Conservation (phyloP, 352 stramenopile species). For the Globisporangium carolinianum region DNA sequence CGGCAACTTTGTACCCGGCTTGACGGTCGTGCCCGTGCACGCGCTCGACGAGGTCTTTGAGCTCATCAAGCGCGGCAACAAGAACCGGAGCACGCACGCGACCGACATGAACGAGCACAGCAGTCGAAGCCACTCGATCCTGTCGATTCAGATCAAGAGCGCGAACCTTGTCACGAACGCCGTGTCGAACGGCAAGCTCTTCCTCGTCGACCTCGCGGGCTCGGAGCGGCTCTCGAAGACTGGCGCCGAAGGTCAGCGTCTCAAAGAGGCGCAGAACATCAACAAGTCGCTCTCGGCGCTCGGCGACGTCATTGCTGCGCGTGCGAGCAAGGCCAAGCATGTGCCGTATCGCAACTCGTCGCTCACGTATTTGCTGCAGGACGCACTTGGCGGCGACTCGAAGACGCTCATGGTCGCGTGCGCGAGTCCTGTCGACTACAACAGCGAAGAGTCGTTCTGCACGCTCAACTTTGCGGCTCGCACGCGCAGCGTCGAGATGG, state of each 20-base stretch:
- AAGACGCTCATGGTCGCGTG: constrained; percentile 94
- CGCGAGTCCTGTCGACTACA: constrained; percentile 86
- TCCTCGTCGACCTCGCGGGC: constrained; percentile 87
- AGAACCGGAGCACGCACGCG: constrained; percentile 80
- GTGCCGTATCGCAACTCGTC: constrained; percentile 94
- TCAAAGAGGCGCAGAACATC: constrained; percentile 92
- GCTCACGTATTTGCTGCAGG: constrained; percentile 91
- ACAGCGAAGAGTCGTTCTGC: constrained; percentile 90
- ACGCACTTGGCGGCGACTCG: constrained; percentile 87
- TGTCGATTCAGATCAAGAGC: constrained; percentile 83
- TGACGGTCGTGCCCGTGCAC: constrained; percentile 70
- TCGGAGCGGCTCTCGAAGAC: constrained; percentile 89
- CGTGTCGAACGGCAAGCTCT: constrained; percentile 70
- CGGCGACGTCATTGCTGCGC: constrained; percentile 94
- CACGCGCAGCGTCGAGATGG: constrained; percentile 86
- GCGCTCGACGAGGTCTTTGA: constrained; percentile 80
- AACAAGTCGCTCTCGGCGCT: constrained; percentile 94
- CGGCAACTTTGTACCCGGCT: constrained; percentile 78
- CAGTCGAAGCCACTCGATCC: constrained; percentile 82
- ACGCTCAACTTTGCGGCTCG: constrained; percentile 90
- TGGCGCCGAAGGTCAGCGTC: constrained; percentile 67
- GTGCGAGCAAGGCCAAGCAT: constrained; percentile 86
- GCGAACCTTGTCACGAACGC: constrained; percentile 71
- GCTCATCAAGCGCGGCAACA: constrained; percentile 79
- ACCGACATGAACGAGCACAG: constrained; percentile 89